Base-by-base conservation (phyloP, 495 filamentous ascomycete genomes). In the Talaromyces trachyspermus region DNA sequence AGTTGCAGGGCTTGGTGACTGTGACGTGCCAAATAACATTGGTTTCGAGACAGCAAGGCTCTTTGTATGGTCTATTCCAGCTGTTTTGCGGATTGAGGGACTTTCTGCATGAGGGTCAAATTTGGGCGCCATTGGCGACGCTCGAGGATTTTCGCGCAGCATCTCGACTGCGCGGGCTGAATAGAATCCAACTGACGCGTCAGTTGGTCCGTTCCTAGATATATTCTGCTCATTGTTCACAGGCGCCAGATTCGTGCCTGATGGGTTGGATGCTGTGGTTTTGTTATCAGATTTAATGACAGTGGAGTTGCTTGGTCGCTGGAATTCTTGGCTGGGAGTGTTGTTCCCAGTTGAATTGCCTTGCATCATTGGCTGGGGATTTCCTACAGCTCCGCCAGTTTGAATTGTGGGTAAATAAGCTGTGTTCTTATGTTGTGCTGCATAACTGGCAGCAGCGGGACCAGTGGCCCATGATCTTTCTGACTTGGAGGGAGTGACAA, bases 71-170 rank as follows among this genome's bases (percentile, higher is more conserved):
- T 95, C 88, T 38, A 96, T 75, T n/a, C 89, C 89, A 0, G 85
- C 82, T 3, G 90, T 95, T 56, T 91, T 89, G 24, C 86, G 82
- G 49, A 95, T 91, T 0, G 87, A 89, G 0, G 89, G 87, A 50
- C 85, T 89, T 53, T 95, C 88, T 4, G 80, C 74, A 46, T 83
- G 78, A 2, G 88, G 88, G 57, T 96, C 86, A 63, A 95, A 96
- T 40, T 70, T 68, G 4, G 78, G 75, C 6, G 74, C 74, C 4
- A 64, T 43, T 4, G 71, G 64, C 2, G 60, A 60, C 10, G 55
- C 58, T 32, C 69, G 63, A n/a, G 72, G 63, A 20, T 72, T 68
- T 18, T 74, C 73, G 19, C 66, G 65, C n/a, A 66, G 48, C 22
- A 65, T 58, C 18, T 73, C 70, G 8, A 84, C 83, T 47, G 80